Conservation (phyloP, 352 stramenopile genomes). For the Phytophthora aleatoria region DNA sequence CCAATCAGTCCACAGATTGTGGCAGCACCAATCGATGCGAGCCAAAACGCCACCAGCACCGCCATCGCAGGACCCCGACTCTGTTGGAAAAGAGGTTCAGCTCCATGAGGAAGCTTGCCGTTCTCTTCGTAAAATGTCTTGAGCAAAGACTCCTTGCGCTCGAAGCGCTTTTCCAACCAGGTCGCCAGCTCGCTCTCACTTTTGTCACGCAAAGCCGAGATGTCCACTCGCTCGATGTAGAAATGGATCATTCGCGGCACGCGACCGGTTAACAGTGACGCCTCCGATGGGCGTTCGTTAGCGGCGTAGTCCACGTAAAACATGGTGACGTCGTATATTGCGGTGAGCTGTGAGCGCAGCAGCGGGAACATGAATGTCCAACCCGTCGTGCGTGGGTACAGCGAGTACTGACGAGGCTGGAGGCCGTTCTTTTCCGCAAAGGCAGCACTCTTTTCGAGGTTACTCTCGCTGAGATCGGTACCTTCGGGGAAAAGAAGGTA, state of each 20-base stretch:
- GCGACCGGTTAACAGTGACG: slow-evolving; percentile 59
- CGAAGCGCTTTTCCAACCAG: slow-evolving; percentile 73
- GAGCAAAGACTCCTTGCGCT: slow-evolving; percentile 68
- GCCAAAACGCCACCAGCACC: slow-evolving; percentile 60
- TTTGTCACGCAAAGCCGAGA: slow-evolving; percentile 39
- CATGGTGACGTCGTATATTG: slow-evolving; percentile 85
- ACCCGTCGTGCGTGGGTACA: slow-evolving; percentile 80
- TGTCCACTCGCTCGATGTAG: slow-evolving; percentile 68
- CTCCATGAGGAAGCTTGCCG: slow-evolving; percentile 51
- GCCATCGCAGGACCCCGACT: slow-evolving; percentile 35
- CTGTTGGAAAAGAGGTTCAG: slow-evolving; percentile 49
- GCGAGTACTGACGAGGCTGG: slow-evolving; percentile 54
- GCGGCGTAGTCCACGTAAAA: slow-evolving; percentile 75
- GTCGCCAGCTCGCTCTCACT: slow-evolving; percentile 48
- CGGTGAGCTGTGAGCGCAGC: slow-evolving; percentile 56
- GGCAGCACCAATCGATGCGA: slow-evolving; percentile 40
- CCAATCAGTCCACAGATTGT: slow-evolving; percentile 38
- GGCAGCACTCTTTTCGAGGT: slow-evolving; percentile 61
- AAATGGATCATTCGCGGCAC: slow-evolving; percentile 71
- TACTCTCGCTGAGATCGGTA: slow-evolving; percentile 72
- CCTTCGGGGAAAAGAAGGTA: slow-evolving; percentile 86
- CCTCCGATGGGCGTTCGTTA: slow-evolving; percentile 71
- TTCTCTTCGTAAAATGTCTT: slow-evolving; percentile 67
- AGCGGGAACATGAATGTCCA: slow-evolving; percentile 79
- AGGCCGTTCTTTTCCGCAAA: slow-evolving; percentile 65